Evolutionary conservation across 371 early-diverging fungal species (phyloP), one percentile per base, ranked within the genome.

Genomic region (Mucor circinelloides): DNA sequence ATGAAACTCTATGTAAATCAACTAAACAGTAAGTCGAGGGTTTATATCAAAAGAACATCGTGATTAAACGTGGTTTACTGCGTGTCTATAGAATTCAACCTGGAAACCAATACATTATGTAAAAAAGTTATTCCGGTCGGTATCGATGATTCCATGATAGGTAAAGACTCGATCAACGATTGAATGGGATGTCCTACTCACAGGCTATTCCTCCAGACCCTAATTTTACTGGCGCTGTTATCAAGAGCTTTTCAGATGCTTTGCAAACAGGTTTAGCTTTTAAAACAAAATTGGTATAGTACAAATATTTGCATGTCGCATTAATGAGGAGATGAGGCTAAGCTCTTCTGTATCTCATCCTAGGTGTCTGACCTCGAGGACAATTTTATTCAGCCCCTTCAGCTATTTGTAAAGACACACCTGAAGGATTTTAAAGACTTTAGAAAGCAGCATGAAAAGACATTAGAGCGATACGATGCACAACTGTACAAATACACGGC

Each of bases 351-450:
- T 15, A 25, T 50, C n/a, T n/a, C n/a, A n/a, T 61, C 60, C 55
- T 78, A 84, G 85, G 83, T 87, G 27, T 76, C 85, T 19, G 88
- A 86, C 57, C 73, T 91, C 30, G 80, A 85, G 46, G 90, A 90
- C 38, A 78, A 84, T 58, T 76, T 89, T 62, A 69, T 88, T 58
- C 82, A 80, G 67, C 90, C 89, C n/a, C 72, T 89, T 23, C 81
- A 85, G 34, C 76, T 84, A 19, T 89, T 87, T 71, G 74, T 89
- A 19, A 85, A 86, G 60, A 87, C 85, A 0, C 86, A 89, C 27
- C 68, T 91, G 50, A 87, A 81, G 50, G 89, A 87, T 25, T 83
- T 90, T 60, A 86, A 86, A 76, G 88, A 90, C 4, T 76, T 84
- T 32, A 81, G 87, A 50, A 86, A 82, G 63, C 74, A 79, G 30